Conservation (phyloP, 1,284 basidiomycete species). For the Golubevia sp. region DNA sequence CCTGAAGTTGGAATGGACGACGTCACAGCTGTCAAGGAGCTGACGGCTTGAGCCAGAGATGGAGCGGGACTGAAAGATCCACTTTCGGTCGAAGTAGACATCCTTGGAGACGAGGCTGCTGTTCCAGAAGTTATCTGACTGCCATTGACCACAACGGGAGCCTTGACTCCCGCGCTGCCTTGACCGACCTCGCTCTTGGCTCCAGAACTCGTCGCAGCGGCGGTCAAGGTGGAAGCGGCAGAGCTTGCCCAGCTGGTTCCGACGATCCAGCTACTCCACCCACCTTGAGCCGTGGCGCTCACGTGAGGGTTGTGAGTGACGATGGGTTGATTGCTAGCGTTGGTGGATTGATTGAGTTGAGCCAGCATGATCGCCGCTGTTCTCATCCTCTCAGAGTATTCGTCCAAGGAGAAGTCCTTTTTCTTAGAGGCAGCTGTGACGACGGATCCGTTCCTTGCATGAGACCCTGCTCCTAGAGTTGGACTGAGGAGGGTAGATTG, state of each 20-base stretch:
- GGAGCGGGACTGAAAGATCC: not conserved
- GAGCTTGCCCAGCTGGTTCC: conserved; percentile 44
- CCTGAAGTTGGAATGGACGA: no score
- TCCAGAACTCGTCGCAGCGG: conserved; percentile 11
- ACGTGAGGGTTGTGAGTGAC: conserved; percentile 28
- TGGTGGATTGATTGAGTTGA: conserved; percentile 73
- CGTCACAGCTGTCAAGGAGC: no score
- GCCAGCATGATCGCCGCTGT: conserved; percentile 98
- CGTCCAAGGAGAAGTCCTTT: conserved; percentile 69
- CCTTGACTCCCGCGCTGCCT: conserved; percentile 34
- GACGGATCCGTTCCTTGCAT: conserved; percentile 3
- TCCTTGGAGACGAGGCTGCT: not conserved
- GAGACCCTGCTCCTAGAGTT: no score
- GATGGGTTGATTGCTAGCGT: conserved; percentile 38
- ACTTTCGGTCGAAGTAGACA: not conserved
- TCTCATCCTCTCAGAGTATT: conserved; percentile 97
- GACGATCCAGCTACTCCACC: conserved; percentile 51
- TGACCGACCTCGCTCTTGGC: conserved; percentile 36
- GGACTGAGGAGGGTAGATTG: not conserved
- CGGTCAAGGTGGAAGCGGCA: not conserved
- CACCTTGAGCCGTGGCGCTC: conserved; percentile 37
- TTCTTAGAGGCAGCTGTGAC: conserved; percentile 4
- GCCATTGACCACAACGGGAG: conserved; percentile 15
- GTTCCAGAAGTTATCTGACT: not conserved
- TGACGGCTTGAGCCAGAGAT: not conserved